A percentile compares a stretch with the other conserved stretches of the same genome.
Conservation (phyloP, 1,284 basidiomycete species). For the Amylostereum areolatum region DNA sequence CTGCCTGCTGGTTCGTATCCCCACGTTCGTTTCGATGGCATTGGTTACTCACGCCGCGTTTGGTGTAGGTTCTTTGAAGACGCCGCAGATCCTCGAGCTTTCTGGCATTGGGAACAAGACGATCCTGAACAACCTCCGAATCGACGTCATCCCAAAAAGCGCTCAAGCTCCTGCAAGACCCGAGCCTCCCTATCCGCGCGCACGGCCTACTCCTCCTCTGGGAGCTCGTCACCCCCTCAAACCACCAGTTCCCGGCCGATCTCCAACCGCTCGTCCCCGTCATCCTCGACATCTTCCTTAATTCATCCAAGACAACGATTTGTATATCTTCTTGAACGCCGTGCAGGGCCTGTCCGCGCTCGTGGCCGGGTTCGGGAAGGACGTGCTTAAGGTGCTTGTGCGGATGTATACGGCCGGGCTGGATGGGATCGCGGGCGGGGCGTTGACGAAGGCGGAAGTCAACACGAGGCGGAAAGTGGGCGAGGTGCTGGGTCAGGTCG, state of each 20-base stretch:
- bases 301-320: slow-evolving; percentile 88
- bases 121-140: too few species aligned
- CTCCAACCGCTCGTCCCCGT: slow-evolving; percentile 70
- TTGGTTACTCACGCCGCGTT: too few species aligned
- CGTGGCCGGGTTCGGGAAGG: slow-evolving; percentile 72
- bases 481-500: slow-evolving; percentile 80
- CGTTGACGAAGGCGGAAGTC: slow-evolving; percentile 60
- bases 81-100: too few species aligned
- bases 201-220: slow-evolving; percentile 86
- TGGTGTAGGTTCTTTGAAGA: too few species aligned
- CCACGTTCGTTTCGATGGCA: slow-evolving; percentile 1
- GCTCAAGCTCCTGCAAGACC: slow-evolving; percentile 84
- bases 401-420: slow-evolving; percentile 55
- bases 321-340: slow-evolving; percentile 91
- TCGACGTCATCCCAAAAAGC: slow-evolving; percentile 90
- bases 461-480: slow-evolving; percentile 81
- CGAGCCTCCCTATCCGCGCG: slow-evolving; percentile 88
- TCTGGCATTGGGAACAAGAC: too few species aligned
- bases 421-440: slow-evolving; percentile 39
- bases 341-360: slow-evolving; percentile 85
- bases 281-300: slow-evolving; percentile 84
- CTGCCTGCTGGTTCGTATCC: slow-evolving; percentile 6
- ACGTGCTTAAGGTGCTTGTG: slow-evolving; percentile 64
- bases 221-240: slow-evolving; percentile 50
- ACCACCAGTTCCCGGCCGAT: too few species aligned